Evolutionary conservation across 73 alveolate species (phyloP).

Genomic region (Blepharisma japonicum): DNA sequence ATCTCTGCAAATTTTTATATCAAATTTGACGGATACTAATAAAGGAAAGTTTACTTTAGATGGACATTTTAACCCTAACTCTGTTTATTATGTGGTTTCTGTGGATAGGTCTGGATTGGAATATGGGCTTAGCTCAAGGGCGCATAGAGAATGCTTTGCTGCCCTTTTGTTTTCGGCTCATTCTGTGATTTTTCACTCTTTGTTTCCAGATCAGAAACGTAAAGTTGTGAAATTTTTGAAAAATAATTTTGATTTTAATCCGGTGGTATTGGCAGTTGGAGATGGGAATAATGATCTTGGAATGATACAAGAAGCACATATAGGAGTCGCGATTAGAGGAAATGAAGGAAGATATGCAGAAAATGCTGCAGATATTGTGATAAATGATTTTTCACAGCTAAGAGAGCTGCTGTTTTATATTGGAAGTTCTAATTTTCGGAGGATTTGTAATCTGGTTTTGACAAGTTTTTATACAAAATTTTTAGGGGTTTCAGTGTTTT

Average conservation of each 20-base stretch:
- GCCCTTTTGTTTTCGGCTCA: conserved; percentile 13
- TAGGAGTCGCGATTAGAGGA: conserved; percentile 21
- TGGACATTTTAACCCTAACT: conserved; percentile 12
- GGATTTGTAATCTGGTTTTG: background rate
- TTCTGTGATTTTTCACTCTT: conserved; percentile 11
- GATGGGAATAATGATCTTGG: conserved; percentile 30
- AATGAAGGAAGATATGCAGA: conserved; percentile 18
- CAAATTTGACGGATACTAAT: no score
- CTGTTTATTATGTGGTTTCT: background rate
- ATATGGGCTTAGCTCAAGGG: background rate
- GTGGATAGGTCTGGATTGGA: conserved; percentile 12
- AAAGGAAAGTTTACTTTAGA: background rate
- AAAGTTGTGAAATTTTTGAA: conserved; percentile 21
- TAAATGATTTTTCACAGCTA: conserved; percentile 10
- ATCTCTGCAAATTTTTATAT: no score
- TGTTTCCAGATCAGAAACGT: conserved; percentile 12
- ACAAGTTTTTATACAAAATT: background rate
- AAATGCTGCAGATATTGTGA: background rate
- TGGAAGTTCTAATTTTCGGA: background rate
- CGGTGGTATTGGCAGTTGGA: background rate
- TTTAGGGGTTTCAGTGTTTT: no score
- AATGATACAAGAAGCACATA: conserved; percentile 20
- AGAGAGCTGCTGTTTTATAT: background rate
- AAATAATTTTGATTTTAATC: background rate
- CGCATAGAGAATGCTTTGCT: background rate